Percentiles rank a stretch among this genome's conserved stretches.
These are phyloP conservation scores for Quercus lobata DNA, from an alignment of 331 rosid genomes.

Conservation along the genomic window DNA sequence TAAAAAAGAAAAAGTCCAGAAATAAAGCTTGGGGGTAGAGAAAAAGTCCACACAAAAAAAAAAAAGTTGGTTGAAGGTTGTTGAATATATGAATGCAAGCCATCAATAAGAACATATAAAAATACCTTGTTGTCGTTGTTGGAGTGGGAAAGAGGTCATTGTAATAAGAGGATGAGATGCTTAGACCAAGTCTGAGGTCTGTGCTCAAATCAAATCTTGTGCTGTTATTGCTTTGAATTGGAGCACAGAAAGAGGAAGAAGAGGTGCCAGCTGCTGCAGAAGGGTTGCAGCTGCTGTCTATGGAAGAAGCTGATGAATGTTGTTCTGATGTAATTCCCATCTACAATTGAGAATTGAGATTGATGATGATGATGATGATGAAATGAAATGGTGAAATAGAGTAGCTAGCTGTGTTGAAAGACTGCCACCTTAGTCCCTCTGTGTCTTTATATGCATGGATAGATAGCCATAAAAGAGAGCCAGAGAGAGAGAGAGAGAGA, in stretches of 20 bases:
- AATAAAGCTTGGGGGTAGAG: too few relatives aligned
- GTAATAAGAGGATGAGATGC: conserved; percentile 32
- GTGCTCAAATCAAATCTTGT: conserved; percentile 32
- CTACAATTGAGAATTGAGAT: conserved; percentile 7
- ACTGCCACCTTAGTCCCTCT: conserved; percentile 28
- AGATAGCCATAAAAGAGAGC: not conserved
- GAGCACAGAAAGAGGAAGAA: not conserved
- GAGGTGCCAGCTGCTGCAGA: not conserved
- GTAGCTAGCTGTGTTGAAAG: conserved; percentile 16
- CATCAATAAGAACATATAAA: too few relatives aligned
- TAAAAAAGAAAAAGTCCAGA: too few relatives aligned
- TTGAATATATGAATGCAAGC: too few relatives aligned
- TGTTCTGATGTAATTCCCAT: conserved; percentile 25
- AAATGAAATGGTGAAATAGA: conserved; percentile 23
- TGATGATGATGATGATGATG: not conserved
- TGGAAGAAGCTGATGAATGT: conserved; percentile 37
- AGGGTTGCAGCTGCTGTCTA: conserved; percentile 31
- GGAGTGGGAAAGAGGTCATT: conserved; percentile 24
- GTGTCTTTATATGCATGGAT: conserved; percentile 4
- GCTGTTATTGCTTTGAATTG: not conserved
- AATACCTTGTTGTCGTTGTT: conserved; percentile 21
- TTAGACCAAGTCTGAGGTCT: conserved; percentile 50
- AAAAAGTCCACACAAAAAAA: too few relatives aligned
- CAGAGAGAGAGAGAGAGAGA: not conserved
- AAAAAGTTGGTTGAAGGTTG: too few relatives aligned